Percentiles rank a stretch among this genome's conserved stretches.
phyloP scores from a whole-genome alignment of 208 protist species.

The Entamoeba moshkovskii region DNA sequence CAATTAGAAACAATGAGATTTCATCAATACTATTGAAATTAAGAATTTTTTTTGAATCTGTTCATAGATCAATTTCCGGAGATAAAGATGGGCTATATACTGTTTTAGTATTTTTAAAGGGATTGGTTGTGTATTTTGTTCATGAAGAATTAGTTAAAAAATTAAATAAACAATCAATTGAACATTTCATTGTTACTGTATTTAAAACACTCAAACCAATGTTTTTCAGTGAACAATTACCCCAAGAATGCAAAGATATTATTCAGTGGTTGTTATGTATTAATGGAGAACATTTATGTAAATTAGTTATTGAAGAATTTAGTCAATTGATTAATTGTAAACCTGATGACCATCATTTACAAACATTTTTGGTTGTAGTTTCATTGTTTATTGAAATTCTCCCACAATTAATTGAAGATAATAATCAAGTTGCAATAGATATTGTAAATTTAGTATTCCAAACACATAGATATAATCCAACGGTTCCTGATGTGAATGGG shows the following conservation, averaged over 20 bases:
- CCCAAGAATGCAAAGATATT: neutral
- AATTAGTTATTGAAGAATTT: neutral
- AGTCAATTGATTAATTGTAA: neutral
- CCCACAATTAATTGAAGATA: neutral
- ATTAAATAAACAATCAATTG: neutral
- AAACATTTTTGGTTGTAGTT: neutral
- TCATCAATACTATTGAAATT: neutral
- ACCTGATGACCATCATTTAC: neutral
- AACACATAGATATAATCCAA: neutral
- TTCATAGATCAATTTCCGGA: neutral
- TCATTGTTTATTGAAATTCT: conserved; percentile 1
- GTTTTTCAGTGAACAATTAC: neutral
- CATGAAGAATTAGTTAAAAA: neutral
- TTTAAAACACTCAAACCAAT: neutral
- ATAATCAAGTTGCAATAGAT: neutral
- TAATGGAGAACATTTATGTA: neutral
- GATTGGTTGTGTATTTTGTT: neutral
- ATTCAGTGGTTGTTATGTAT: neutral
- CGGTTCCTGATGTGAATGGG: neutral
- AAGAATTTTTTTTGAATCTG: neutral
- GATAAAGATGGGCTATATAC: neutral
- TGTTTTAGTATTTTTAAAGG: neutral
- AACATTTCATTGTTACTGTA: neutral
- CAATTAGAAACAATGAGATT: neutral
- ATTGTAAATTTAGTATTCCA: neutral